Conservation (phyloP, 2,329 filamentous ascomycete species). For the Didymella segeticola region DNA sequence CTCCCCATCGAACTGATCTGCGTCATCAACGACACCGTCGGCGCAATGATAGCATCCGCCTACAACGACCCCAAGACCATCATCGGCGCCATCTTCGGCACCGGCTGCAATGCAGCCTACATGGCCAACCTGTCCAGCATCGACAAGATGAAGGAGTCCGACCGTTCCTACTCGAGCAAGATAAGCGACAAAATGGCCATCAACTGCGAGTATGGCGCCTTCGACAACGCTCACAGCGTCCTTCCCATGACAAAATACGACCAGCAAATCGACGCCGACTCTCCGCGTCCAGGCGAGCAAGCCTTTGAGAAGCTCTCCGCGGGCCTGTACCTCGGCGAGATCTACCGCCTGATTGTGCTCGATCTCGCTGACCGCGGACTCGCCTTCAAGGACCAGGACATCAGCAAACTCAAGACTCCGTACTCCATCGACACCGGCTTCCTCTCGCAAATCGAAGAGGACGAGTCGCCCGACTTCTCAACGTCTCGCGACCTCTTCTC, state of each 20-base stretch:
- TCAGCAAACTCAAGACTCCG: constrained; percentile 74
- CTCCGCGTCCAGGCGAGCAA: constrained; percentile 55
- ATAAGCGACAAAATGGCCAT: constrained; percentile 71
- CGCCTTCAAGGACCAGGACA: constrained; percentile 82
- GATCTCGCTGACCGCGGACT: constrained; percentile 70
- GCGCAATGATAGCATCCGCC: constrained; percentile 86
- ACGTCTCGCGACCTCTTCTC: constrained; percentile 31
- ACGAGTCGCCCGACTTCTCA: constrained; percentile 29
- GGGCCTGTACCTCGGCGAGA: constrained; percentile 55
- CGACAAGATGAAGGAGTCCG: constrained; percentile 67
- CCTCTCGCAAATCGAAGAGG: constrained; percentile 83
- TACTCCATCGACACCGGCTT: constrained; percentile 91
- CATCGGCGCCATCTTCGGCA: constrained; percentile 93
- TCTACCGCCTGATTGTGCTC: constrained; percentile 54
- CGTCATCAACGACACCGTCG: constrained; percentile 92
- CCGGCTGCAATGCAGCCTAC: constrained; percentile 92
- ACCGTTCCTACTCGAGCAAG: constrained; percentile 4
- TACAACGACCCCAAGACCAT: constrained; percentile 86
- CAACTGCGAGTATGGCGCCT: constrained; percentile 97
- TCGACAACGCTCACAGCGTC: constrained; percentile 91
- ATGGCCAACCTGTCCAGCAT: constrained; percentile 85
- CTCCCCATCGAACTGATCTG: constrained; percentile 85
- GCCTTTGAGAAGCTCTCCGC: constrained; percentile 56
- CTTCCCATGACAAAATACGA: constrained; percentile 79
- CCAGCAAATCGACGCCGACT: constrained; percentile 52